These are phyloP conservation scores for Penium margaritaceum DNA, from an alignment of 139 green algal species.

Conservation along the genomic window DNA sequence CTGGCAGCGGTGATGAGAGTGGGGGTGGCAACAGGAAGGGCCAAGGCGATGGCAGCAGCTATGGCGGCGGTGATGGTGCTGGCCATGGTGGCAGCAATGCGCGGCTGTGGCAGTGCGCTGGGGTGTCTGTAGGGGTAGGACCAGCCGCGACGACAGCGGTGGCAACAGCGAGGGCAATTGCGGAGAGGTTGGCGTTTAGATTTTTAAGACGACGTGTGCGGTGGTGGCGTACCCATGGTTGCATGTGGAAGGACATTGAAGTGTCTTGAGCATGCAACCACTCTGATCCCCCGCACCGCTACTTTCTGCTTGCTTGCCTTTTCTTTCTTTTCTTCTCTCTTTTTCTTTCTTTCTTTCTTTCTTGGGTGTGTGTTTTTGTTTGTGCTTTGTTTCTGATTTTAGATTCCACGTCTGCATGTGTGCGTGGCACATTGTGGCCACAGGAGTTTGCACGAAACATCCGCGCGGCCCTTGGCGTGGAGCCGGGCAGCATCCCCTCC, in stretches of 20 bases:
- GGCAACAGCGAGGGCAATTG: no score
- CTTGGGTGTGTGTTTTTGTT: not conserved
- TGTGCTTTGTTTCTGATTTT: not conserved
- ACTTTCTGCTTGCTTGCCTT: not conserved
- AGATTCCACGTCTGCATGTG: not conserved
- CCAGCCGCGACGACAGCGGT: no score
- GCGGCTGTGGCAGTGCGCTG: no score
- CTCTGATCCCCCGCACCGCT: not conserved
- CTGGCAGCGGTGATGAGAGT: no score
- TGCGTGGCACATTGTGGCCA: no score
- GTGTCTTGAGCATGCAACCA: not conserved
- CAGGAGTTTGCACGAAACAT: not conserved
- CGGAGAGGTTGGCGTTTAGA: no score
- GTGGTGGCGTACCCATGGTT: not conserved
- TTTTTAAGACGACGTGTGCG: no score
- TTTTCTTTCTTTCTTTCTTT: not conserved
- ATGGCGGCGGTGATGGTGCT: no score
- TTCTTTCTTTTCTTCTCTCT: not conserved
- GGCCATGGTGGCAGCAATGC: no score
- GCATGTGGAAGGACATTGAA: not conserved
- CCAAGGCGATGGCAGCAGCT: no score
- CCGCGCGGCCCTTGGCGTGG: not conserved
- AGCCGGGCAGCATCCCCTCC: not conserved
- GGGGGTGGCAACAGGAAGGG: no score
- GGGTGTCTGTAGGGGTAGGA: no score